Evolutionary conservation across 192 early-diverging fungal species (phyloP).

Genomic region (Coemansia sp.): DNA sequence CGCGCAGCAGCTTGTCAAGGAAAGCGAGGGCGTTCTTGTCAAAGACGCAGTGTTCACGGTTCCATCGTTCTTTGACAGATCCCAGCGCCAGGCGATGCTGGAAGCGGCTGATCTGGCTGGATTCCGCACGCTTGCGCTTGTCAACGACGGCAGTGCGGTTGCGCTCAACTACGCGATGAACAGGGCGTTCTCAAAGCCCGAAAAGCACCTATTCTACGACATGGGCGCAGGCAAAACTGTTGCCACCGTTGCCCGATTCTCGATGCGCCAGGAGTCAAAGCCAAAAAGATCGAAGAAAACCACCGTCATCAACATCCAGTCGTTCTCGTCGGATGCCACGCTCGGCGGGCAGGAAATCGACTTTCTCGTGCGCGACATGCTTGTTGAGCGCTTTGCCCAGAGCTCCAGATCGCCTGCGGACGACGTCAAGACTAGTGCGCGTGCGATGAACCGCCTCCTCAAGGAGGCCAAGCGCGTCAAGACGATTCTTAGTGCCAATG

Average conservation of each 20-base stretch:
- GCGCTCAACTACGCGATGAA: slow-evolving; percentile 91
- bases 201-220: slow-evolving; percentile 92
- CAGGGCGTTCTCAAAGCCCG: slow-evolving; percentile 62
- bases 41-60: slow-evolving; percentile 93
- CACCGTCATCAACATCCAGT: slow-evolving; percentile 77
- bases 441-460: slow-evolving; percentile 86
- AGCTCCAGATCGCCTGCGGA: slow-evolving; percentile 50
- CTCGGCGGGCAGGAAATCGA: slow-evolving; percentile 91
- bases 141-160: slow-evolving; percentile 95
- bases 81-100: slow-evolving; percentile 87
- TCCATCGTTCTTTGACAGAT: slow-evolving; percentile 86
- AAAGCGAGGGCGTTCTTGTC: slow-evolving; percentile 70
- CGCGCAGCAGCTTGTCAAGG: slow-evolving; percentile 81
- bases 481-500: slow-evolving; percentile 93
- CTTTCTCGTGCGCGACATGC: slow-evolving; percentile 72
- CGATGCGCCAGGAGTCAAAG: slow-evolving; percentile 57
- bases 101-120: slow-evolving; percentile 93
- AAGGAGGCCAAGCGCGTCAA: slow-evolving; percentile 96
- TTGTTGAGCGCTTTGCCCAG: slow-evolving; percentile 75
- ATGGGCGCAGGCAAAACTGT: slow-evolving; percentile 95
- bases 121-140: slow-evolving; percentile 74
- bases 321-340: slow-evolving; percentile 76
- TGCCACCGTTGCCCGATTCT: slow-evolving; percentile 84
- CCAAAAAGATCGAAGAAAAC: slow-evolving; percentile 55
- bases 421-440: slow-evolving; percentile 63